These are phyloP conservation scores for Zizania palustris DNA, from an alignment of 202 grass and related monocot genomes.

Conservation along the genomic window DNA sequence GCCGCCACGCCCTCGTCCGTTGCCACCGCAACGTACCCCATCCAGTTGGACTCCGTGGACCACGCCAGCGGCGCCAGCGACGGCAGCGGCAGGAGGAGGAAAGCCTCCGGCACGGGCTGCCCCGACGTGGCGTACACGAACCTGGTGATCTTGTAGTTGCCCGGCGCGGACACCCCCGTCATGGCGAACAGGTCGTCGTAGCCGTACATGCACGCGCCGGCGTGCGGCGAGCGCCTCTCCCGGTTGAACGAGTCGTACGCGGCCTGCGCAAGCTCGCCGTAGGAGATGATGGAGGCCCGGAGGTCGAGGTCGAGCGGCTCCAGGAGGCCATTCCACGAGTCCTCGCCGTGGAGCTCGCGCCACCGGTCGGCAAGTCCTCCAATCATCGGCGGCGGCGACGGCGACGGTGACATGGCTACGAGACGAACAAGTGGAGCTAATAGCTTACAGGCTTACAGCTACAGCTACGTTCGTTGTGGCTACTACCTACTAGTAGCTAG, in stretches of 20 bases:
- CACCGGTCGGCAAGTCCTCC: conserved; percentile 64
- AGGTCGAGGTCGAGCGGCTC: too few species aligned
- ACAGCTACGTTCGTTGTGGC: conserved; percentile 16
- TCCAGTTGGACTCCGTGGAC: conserved; percentile 76
- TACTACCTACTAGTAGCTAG: too few species aligned
- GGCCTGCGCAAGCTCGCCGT: conserved; percentile 63
- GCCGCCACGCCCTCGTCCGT: conserved; percentile 53
- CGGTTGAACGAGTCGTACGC: conserved; percentile 68
- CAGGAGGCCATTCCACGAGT: conserved; percentile 59
- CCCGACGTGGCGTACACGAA: conserved; percentile 58
- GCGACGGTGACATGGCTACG: neutral
- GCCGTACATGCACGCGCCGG: conserved; percentile 60
- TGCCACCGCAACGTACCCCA: conserved; percentile 80
- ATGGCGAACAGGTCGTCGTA: conserved; percentile 42
- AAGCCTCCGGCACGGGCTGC: conserved; percentile 45
- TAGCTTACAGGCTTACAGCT: too few species aligned
- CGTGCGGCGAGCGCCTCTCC: conserved; percentile 61
- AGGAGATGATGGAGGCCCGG: conserved; percentile 52
- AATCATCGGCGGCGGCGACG: conserved; percentile 29
- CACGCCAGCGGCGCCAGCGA: conserved; percentile 18
- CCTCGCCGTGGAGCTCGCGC: conserved; percentile 66
- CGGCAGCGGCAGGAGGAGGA: conserved; percentile 51
- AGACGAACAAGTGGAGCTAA: conserved; percentile 2
- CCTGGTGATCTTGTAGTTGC: conserved; percentile 58
- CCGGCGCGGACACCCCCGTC: conserved; percentile 29